phyloP scores from a whole-genome alignment of 2,329 filamentous ascomycete species.

The Cladosporium sp. region DNA sequence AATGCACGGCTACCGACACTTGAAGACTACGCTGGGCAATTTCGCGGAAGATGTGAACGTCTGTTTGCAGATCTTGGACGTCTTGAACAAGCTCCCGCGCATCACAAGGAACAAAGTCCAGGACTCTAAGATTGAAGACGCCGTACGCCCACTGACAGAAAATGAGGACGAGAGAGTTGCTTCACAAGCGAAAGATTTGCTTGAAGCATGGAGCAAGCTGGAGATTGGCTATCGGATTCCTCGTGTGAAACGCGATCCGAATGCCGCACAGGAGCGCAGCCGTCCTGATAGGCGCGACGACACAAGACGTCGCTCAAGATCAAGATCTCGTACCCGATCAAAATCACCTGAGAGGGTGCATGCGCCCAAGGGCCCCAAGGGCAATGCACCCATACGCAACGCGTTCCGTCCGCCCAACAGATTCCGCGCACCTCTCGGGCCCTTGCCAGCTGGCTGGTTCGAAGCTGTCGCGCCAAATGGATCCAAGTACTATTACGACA shows the following conservation, averaged over 20 bases:
- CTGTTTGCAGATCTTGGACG: conserved; percentile 82
- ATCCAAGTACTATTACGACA: conserved; percentile 82
- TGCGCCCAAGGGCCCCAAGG: conserved; percentile 54
- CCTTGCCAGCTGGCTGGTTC: conserved; percentile 84
- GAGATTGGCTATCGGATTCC: conserved; percentile 92
- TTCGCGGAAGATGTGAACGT: conserved; percentile 91
- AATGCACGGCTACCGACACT: conserved; percentile 95
- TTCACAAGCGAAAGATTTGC: conserved; percentile 66
- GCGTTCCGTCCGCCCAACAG: conserved; percentile 48
- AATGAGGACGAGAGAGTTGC: conserved; percentile 69
- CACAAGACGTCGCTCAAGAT: conserved; percentile 50
- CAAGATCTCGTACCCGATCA: conserved; percentile 49
- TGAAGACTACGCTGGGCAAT: conserved; percentile 80
- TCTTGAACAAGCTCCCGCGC: conserved; percentile 84
- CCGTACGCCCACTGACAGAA: conserved; percentile 67
- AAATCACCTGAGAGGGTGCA: conserved; percentile 47
- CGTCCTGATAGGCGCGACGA: conserved; percentile 61
- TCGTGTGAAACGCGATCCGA: conserved; percentile 79
- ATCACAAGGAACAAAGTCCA: conserved; percentile 96
- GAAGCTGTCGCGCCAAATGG: conserved; percentile 70
- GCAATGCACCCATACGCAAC: conserved; percentile 59
- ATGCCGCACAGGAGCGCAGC: conserved; percentile 56
- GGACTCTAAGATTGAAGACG: conserved; percentile 89
- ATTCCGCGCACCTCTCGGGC: conserved; percentile 45
- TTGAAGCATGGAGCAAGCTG: conserved; percentile 85